Evolutionary conservation across 208 protist species (phyloP).

Genomic region (Vickermania spadyakhi): DNA sequence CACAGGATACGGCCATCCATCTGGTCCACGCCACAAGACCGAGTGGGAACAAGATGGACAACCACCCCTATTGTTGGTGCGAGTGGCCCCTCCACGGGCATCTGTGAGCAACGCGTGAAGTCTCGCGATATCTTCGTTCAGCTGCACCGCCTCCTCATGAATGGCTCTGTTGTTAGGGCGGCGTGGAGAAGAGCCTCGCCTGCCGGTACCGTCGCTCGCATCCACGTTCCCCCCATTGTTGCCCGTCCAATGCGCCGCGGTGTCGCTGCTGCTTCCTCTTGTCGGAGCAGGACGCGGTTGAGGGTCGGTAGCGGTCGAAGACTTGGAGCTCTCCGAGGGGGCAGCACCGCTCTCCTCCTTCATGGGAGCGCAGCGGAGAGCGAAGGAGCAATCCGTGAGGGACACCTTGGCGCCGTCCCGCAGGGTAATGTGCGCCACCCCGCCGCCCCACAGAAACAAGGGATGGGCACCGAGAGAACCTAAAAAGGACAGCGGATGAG

Average conservation of each 20-base stretch:
- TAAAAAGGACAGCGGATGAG: too few species aligned
- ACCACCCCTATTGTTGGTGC: background rate
- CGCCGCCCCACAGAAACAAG: background rate
- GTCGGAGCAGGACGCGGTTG: conserved; percentile 3
- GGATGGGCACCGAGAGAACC: conserved; percentile 5
- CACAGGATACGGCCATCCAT: too few species aligned
- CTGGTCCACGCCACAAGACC: too few species aligned
- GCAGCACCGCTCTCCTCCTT: background rate
- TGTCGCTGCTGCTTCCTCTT: conserved; percentile 3
- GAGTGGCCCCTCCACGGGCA: too few species aligned
- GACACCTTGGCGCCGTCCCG: background rate
- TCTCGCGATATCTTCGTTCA: too few species aligned
- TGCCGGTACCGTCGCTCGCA: too few species aligned
- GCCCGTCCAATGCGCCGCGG: background rate
- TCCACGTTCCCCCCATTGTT: background rate
- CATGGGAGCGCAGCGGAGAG: background rate
- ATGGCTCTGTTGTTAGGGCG: too few species aligned
- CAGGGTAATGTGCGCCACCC: background rate
- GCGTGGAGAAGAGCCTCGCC: too few species aligned
- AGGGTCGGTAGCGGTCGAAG: background rate
- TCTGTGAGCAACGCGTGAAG: too few species aligned
- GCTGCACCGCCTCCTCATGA: background rate
- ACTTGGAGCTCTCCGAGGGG: background rate
- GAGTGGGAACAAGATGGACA: background rate
- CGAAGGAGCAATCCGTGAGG: background rate